Conservation (phyloP, 345 rosid species). For the Euphorbia peplus region DNA sequence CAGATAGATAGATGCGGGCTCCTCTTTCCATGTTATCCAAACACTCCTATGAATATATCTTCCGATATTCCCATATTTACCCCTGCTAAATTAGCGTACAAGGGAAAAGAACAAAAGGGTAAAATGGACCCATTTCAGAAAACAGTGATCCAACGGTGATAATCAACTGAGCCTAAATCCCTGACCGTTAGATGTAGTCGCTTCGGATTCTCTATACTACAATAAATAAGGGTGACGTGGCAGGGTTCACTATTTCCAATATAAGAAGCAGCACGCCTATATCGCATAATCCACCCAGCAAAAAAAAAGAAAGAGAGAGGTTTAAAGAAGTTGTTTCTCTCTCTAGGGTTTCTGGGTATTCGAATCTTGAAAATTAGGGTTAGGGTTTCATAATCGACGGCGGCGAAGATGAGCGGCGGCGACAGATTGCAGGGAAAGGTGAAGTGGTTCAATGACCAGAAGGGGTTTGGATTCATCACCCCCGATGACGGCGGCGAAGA, state of each 20-base stretch:
- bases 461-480: conserved; percentile 34
- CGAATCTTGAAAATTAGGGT: neutral
- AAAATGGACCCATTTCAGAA: neutral
- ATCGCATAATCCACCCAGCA: neutral
- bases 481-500: conserved; percentile 32
- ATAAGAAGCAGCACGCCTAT: conserved; percentile 7
- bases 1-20: neutral
- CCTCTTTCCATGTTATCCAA: conserved; percentile 3
- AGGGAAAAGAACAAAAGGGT: neutral
- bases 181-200: conserved; percentile 22
- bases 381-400: conserved; percentile 5
- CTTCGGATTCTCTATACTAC: neutral
- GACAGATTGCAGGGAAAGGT: conserved; percentile 27
- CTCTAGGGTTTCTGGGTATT: neutral
- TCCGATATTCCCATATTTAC: neutral
- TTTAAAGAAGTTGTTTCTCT: neutral
- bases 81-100: conserved; percentile 1
- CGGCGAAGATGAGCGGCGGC: conserved; percentile 13
- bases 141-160: conserved; percentile 11
- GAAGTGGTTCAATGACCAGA: conserved; percentile 36
- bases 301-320: neutral
- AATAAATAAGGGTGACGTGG: conserved; percentile 20
- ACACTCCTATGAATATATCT: neutral
- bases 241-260: neutral
- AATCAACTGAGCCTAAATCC: conserved; percentile 2